Evolutionary conservation across 2,329 filamentous ascomycete genomes (phyloP).

Genomic region (Juglanconis sp.): DNA sequence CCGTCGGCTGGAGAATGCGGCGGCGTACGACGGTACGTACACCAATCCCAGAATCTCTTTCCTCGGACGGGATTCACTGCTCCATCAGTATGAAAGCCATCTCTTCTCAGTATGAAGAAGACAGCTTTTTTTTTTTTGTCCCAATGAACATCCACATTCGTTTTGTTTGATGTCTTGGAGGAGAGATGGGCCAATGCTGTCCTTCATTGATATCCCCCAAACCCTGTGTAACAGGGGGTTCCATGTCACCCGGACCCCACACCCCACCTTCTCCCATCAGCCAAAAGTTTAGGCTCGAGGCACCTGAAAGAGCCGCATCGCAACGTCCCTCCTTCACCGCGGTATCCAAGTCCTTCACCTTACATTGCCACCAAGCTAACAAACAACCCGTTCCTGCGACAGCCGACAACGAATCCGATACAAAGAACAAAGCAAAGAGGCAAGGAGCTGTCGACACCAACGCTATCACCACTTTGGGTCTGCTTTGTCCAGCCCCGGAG

Average conservation of each 20-base stretch:
- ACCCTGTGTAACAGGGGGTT: background rate
- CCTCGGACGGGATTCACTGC: too few species aligned
- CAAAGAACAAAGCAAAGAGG: background rate
- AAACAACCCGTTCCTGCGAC: background rate
- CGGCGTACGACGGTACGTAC: too few species aligned
- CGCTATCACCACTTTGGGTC: background rate
- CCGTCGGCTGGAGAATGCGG: too few species aligned
- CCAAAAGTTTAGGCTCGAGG: too few species aligned
- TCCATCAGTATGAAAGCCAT: too few species aligned
- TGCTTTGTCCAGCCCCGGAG: too few species aligned
- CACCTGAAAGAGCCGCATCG: background rate
- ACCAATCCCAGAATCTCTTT: too few species aligned
- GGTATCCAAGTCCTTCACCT: background rate
- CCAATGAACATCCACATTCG: too few species aligned
- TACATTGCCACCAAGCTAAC: background rate
- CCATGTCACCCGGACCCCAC: background rate
- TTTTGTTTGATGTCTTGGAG: too few species aligned
- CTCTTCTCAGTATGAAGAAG: too few species aligned
- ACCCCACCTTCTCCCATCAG: background rate
- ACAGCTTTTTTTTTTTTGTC: too few species aligned
- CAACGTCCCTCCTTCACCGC: background rate
- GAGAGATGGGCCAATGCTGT: too few species aligned
- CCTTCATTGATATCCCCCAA: background rate
- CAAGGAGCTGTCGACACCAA: background rate
- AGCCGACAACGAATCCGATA: background rate